Evolutionary conservation across 2,329 filamentous ascomycete genomes (phyloP).

Genomic region (Fusarium sp.): DNA sequence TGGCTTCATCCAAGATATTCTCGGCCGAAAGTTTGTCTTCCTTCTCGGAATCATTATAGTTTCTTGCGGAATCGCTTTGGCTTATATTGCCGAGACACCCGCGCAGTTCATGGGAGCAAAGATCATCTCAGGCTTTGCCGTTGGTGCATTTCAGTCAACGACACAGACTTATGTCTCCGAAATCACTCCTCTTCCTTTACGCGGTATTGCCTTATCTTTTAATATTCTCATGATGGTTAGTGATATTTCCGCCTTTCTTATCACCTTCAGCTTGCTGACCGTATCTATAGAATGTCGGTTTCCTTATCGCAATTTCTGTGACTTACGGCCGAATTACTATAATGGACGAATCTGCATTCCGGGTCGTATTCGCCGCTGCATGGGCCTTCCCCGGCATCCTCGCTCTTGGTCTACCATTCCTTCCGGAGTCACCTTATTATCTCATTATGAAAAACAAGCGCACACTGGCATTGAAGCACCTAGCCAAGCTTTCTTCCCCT

Average conservation of each 20-base stretch:
- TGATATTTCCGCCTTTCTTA: no score
- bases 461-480: constrained; percentile 4
- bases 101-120: constrained; percentile 26
- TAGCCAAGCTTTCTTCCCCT: background rate
- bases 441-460: constrained; percentile 22
- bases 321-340: background rate
- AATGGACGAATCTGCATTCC: constrained; percentile 17
- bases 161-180: constrained; percentile 27
- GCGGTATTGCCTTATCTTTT: constrained; percentile 4
- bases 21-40: background rate
- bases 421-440: constrained; percentile 25
- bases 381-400: constrained; percentile 21
- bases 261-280: no score
- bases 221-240: constrained; percentile 21
- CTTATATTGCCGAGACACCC: constrained; percentile 11
- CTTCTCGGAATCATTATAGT: constrained; percentile 6
- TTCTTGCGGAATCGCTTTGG: constrained; percentile 3
- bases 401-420: constrained; percentile 22
- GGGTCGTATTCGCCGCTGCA: constrained; percentile 11
- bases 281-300: background rate
- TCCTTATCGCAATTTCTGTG: constrained; percentile 3
- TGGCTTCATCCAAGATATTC: constrained; percentile 7
- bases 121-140: constrained; percentile 18
- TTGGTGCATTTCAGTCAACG: constrained; percentile 16
- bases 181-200: constrained; percentile 1